Percentiles rank a stretch among this genome's conserved stretches.
phyloP scores from a whole-genome alignment of 495 filamentous ascomycete genomes.

The Massariosphaeria phaeospora region DNA sequence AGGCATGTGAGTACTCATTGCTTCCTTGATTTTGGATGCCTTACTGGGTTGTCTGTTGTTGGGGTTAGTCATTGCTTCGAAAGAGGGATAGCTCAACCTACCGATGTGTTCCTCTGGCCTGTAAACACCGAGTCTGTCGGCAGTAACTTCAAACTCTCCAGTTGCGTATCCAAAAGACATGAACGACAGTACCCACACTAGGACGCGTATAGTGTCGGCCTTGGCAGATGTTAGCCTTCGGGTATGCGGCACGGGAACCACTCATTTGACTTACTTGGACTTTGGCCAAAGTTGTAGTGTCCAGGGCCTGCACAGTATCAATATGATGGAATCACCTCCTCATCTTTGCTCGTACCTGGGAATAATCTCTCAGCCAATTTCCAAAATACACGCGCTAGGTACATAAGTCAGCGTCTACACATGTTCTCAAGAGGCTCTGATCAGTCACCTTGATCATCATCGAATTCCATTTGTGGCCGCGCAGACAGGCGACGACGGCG shows the following conservation, averaged over 20 bases:
- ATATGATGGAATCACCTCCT: too few species aligned
- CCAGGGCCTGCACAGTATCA: conserved; percentile 68
- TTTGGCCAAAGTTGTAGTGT: conserved; percentile 83
- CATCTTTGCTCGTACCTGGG: too few species aligned
- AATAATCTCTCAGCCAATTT: conserved; percentile 49
- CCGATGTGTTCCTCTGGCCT: conserved; percentile 93
- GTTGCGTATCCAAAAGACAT: conserved; percentile 96
- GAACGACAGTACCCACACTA: conserved; percentile 89
- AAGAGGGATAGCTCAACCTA: conserved; percentile 53
- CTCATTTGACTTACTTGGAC: conserved; percentile 51
- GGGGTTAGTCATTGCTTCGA: not conserved
- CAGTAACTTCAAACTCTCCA: conserved; percentile 91
- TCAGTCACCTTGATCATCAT: conserved; percentile 64
- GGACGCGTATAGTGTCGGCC: conserved; percentile 80
- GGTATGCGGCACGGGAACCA: not conserved
- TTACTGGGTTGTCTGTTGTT: conserved; percentile 15
- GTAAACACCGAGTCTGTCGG: conserved; percentile 85
- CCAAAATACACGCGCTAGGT: conserved; percentile 81
- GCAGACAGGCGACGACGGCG: conserved; percentile 78
- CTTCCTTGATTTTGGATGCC: not conserved
- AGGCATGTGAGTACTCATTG: not conserved
- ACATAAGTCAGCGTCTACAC: not conserved
- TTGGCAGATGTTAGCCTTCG: conserved; percentile 10
- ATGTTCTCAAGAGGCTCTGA: not conserved
- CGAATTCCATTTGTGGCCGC: conserved; percentile 90